Base-by-base conservation (phyloP, 257 asterid genomes). In the Petunia axillaris region DNA sequence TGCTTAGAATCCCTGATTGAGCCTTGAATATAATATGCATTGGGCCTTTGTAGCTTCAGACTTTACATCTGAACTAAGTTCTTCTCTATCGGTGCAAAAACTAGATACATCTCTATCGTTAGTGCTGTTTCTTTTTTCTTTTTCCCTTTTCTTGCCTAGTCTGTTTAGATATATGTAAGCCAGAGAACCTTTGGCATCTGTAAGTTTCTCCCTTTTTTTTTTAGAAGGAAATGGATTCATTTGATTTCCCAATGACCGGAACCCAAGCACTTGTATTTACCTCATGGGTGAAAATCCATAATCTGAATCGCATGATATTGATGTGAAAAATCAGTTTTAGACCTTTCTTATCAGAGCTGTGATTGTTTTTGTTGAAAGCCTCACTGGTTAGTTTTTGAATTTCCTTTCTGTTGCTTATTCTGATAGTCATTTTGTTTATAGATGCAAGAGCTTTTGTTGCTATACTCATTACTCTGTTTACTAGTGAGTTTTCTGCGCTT, bases 81-180 rank as follows among this genome's bases (percentile, higher is more conserved):
- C 70, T 64, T 64, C 70, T 64, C 36, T 64, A n/a, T 67, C 43
- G 75, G 75, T 67, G 38, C 55, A 67, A 67, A 67, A 67, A 43
- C 6, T 40, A 66, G 55, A 67, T 14, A 8, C 75, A 53, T 43
- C 39, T 43, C 46, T 41, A 66, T 66, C 8, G 1, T 43, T 43
- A 43, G 54, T 67, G 75, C 39, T 67, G 54, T 43, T 67, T 67
- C n/a, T 8, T 43, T 67, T 67, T 41, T 8, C 39, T 67, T 43
- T 67, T 43, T 15, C 73, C 39, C 8, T 67, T 67, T 43, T 67
- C 75, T 43, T 43, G 75, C 75, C 39, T 67, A 41, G 48, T 39
- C 55, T 41, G 75, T 67, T 67, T 43, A n/a, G 55, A 67, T 43
- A 67, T 43, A 67, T 67, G 75, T 43, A 43, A 41, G 36, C 55